Evolutionary conservation across 2,329 filamentous ascomycete species (phyloP).

Genomic region (Harringtonia lauricola): DNA sequence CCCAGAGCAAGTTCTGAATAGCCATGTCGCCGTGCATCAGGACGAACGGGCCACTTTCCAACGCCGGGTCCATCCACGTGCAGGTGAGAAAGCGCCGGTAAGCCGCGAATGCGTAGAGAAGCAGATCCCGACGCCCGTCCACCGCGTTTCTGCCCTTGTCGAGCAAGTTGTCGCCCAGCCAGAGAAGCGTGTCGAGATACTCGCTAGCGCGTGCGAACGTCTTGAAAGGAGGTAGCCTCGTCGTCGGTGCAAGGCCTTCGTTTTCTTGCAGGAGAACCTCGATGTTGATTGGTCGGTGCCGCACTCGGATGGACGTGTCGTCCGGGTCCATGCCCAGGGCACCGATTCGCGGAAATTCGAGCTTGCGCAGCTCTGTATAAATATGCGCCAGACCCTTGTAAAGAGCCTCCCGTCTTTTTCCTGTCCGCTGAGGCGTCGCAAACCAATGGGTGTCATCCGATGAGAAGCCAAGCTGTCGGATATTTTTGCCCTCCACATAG

Average conservation of each 20-base stretch:
- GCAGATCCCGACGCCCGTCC: neutral
- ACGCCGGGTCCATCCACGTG: neutral
- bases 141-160: neutral
- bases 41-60: neutral
- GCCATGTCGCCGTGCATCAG: neutral
- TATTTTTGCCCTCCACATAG: neutral
- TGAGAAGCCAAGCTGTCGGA: neutral
- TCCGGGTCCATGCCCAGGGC: neutral
- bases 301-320: neutral
- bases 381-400: neutral
- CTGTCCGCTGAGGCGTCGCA: neutral
- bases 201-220: neutral
- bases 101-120: neutral
- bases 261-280: neutral
- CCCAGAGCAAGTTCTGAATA: neutral
- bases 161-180: neutral
- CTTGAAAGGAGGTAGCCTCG: neutral
- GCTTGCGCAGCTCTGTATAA: neutral
- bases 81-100: neutral
- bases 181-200: neutral
- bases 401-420: neutral
- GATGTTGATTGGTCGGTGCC: neutral
- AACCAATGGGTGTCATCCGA: neutral
- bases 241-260: neutral
- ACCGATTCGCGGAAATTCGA: neutral